These are phyloP conservation scores for Pseudisothecium myosuroides DNA, from an alignment of 225 moss, liverwort and hornwort species.

Conservation along the genomic window DNA sequence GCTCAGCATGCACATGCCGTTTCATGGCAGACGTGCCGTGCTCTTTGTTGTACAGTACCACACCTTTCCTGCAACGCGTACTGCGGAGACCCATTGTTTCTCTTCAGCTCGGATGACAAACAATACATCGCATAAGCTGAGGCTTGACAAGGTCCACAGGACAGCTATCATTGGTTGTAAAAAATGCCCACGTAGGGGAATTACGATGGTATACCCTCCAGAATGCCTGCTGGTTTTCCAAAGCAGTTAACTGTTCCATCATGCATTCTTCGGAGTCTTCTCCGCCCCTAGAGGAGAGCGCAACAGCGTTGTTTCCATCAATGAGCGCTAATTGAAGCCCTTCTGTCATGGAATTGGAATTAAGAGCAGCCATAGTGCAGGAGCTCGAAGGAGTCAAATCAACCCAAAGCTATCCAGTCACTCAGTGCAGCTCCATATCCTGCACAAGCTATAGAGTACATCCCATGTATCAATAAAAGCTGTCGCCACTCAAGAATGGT, in stretches of 20 bases:
- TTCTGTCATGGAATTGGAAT: slow-evolving; percentile 25
- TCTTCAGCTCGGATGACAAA: slow-evolving; percentile 48
- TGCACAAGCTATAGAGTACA: slow-evolving; percentile 1
- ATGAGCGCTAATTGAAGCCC: slow-evolving; percentile 15
- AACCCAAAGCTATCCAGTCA: not conserved
- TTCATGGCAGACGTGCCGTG: slow-evolving; percentile 51
- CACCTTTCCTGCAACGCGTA: slow-evolving; percentile 43
- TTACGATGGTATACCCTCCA: slow-evolving; percentile 47
- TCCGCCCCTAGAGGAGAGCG: slow-evolving; percentile 12
- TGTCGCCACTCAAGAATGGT: not conserved
- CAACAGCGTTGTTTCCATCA: slow-evolving; percentile 21
- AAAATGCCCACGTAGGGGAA: slow-evolving; percentile 46
- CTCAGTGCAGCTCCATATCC: slow-evolving; percentile 11
- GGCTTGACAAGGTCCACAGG: slow-evolving; percentile 45
- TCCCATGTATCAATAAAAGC: not conserved
- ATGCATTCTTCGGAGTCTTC: slow-evolving; percentile 36
- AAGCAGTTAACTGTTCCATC: slow-evolving; percentile 37
- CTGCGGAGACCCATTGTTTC: slow-evolving; percentile 35
- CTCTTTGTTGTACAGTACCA: slow-evolving; percentile 44
- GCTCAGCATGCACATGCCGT: slow-evolving; percentile 40
- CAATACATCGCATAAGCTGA: slow-evolving; percentile 51
- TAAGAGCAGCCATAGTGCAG: slow-evolving; percentile 14
- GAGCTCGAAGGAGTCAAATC: not conserved
- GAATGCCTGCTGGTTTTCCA: slow-evolving; percentile 43
- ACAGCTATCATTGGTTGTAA: slow-evolving; percentile 42